Percentiles rank a stretch among this genome's conserved stretches.
Conservation (phyloP, 192 early-diverging fungal species). For the Linnemannia exigua region DNA sequence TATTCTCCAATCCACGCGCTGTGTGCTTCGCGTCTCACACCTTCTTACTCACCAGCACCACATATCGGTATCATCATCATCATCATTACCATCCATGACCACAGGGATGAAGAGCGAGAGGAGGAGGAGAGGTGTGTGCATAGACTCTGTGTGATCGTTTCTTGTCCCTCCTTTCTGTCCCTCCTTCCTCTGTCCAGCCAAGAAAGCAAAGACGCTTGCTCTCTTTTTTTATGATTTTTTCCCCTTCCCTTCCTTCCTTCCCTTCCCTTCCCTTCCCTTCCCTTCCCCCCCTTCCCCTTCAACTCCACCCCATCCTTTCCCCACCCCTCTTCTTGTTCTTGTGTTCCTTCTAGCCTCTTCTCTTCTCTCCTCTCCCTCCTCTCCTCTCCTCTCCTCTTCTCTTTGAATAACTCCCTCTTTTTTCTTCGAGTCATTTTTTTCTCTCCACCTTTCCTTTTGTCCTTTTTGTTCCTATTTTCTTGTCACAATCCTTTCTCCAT, state of each 20-base stretch:
- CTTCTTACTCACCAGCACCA: too few relatives aligned
- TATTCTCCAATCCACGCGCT: too few relatives aligned
- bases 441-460: neutral
- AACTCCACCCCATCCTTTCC: neutral
- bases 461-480: neutral
- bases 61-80: too few relatives aligned
- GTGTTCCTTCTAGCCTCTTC: neutral
- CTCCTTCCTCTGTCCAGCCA: neutral
- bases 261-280: neutral
- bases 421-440: neutral
- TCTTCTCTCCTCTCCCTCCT: neutral
- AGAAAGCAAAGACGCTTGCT: too few relatives aligned
- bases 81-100: too few relatives aligned
- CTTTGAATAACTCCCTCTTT: neutral
- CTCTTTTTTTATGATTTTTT: neutral
- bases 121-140: too few relatives aligned
- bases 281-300: neutral
- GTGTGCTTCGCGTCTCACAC: too few relatives aligned
- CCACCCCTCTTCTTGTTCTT: neutral
- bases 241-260: neutral
- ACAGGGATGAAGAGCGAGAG: too few relatives aligned
- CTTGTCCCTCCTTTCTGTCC: too few relatives aligned
- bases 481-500: neutral
- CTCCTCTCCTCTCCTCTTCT: neutral
- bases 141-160: too few relatives aligned